Conservation (phyloP, 176 grass and related monocot species). For the Alloteropsis semialata region DNA sequence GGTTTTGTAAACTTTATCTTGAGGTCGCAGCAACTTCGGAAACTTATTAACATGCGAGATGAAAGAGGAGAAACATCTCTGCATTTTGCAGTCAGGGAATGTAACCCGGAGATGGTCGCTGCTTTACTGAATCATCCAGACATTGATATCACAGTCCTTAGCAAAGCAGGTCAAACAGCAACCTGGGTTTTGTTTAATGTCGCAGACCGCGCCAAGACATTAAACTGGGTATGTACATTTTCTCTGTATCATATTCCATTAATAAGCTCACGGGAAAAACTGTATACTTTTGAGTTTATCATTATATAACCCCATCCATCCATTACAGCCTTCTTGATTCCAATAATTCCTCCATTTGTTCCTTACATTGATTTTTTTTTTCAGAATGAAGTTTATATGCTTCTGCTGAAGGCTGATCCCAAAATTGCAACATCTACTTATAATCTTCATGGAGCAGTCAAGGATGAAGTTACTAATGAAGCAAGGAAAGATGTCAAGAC, state of each 20-base stretch:
- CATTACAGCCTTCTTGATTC: background rate
- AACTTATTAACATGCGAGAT: background rate
- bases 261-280: background rate
- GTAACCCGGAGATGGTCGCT: constrained; percentile 22
- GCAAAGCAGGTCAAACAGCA: background rate
- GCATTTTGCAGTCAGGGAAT: background rate
- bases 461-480: background rate
- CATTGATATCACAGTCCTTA: background rate
- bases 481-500: constrained; percentile 6
- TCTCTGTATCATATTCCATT: background rate
- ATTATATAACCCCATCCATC: background rate
- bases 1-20: background rate
- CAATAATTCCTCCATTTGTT: too few species aligned
- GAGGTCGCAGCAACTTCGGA: background rate
- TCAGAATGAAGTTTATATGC: constrained; percentile 27
- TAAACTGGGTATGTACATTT: constrained; percentile 30
- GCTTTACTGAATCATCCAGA: background rate
- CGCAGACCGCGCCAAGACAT: constrained; percentile 1
- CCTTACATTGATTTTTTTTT: background rate
- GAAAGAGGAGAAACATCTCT: constrained; percentile 11
- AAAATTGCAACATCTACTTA: background rate
- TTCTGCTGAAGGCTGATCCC: constrained; percentile 6
- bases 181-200: background rate
- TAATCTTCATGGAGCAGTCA: background rate
- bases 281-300: background rate